A percentile compares a stretch with the other conserved stretches of the same genome.
Conservation (phyloP, 169 alveolate genomes). For the Fabrea salina region DNA sequence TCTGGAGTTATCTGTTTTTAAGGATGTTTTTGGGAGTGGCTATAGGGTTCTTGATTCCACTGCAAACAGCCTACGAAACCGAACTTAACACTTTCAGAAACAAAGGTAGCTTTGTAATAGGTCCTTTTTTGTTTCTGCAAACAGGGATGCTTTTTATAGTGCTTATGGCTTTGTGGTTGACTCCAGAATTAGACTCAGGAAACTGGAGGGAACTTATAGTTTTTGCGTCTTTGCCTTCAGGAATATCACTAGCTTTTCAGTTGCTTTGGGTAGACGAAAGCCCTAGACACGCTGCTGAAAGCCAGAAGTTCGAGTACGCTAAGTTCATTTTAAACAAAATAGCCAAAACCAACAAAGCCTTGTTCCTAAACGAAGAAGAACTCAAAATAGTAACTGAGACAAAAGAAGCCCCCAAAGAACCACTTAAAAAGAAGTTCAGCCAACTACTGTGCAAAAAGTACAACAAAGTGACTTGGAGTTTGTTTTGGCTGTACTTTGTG, state of each 20-base stretch:
- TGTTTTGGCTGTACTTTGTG: neutral
- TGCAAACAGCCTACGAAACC: neutral
- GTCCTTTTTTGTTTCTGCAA: neutral
- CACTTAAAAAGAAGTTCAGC: neutral
- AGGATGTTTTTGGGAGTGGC: neutral
- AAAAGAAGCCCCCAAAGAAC: neutral
- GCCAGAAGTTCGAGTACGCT: neutral
- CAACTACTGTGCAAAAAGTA: neutral
- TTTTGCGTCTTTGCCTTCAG: neutral
- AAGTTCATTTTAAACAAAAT: neutral
- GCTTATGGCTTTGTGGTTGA: neutral
- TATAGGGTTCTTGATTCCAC: neutral
- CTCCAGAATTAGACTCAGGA: neutral
- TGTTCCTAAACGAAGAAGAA: neutral
- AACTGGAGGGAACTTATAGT: constrained; percentile 4
- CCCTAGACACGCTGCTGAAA: neutral
- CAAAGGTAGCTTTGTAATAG: neutral
- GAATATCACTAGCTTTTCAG: neutral
- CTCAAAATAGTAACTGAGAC: neutral
- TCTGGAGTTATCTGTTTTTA: neutral
- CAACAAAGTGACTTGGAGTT: neutral
- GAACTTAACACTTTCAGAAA: neutral
- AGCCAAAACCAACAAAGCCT: neutral
- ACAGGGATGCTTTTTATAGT: neutral
- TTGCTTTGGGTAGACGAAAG: neutral